These are phyloP conservation scores for Neofusicoccum laricinum DNA, from an alignment of 2,329 filamentous ascomycete genomes.

Conservation along the genomic window DNA sequence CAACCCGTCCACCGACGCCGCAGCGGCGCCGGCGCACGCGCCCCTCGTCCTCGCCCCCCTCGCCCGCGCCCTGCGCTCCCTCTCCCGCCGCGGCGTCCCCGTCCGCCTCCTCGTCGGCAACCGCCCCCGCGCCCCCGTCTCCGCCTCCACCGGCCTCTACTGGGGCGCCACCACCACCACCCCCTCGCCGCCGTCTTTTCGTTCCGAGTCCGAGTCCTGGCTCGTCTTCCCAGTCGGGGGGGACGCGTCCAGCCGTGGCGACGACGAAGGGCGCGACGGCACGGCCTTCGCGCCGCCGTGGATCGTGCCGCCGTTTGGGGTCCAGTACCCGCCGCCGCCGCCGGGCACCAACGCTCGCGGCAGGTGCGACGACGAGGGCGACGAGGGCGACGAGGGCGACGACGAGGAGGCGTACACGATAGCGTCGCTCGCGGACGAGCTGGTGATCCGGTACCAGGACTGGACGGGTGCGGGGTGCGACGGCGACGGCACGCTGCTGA, in stretches of 20 bases:
- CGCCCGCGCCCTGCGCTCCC: not conserved
- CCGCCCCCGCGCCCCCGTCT: not conserved
- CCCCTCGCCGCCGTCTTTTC: too few relatives aligned
- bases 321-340: too few relatives aligned
- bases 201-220: too few relatives aligned
- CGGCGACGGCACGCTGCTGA: not conserved
- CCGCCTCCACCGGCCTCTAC: not conserved
- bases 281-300: too few relatives aligned
- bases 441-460: not conserved
- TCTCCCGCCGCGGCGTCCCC: not conserved
- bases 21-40: not conserved
- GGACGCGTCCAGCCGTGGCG: too few relatives aligned
- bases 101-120: constrained; percentile 4
- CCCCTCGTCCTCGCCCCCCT: not conserved
- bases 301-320: too few relatives aligned
- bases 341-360: too few relatives aligned
- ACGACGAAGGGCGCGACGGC: too few relatives aligned
- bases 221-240: not conserved
- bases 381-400: not conserved
- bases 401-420: not conserved
- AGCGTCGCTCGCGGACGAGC: not conserved
- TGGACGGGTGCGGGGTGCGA: not conserved
- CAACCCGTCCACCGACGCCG: too few relatives aligned
- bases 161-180: not conserved
- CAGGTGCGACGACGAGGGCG: not conserved